These are phyloP conservation scores for Collariella sp. DNA, from an alignment of 495 filamentous ascomycete genomes.

Conservation along the genomic window DNA sequence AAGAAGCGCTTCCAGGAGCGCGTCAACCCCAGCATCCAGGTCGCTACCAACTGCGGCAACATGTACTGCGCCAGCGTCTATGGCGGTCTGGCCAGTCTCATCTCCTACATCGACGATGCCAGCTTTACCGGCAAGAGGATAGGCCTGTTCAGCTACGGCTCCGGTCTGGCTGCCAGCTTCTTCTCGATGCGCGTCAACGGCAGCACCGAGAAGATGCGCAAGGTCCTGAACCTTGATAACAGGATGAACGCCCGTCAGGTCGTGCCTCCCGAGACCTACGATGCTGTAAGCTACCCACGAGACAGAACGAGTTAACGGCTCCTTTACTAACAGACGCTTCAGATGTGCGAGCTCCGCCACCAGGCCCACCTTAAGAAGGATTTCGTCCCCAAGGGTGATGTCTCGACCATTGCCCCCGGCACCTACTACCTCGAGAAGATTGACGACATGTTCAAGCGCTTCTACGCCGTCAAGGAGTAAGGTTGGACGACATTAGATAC, in stretches of 20 bases:
- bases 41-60: conserved; percentile 93
- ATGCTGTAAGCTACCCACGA: conserved; percentile 51
- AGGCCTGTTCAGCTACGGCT: conserved; percentile 91
- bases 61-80: conserved; percentile 98
- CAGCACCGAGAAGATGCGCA: conserved; percentile 62
- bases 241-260: conserved; percentile 61
- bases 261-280: conserved; percentile 77
- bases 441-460: conserved; percentile 92
- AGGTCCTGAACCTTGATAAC: conserved; percentile 72
- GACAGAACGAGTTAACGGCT: neutral
- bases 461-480: conserved; percentile 82
- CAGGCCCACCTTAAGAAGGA: conserved; percentile 89
- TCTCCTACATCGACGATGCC: conserved; percentile 61
- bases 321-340: conserved; percentile 14
- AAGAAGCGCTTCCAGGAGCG: conserved; percentile 94
- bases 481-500: neutral
- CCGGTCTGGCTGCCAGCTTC: conserved; percentile 80
- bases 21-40: conserved; percentile 74
- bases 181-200: conserved; percentile 81
- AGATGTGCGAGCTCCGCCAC: conserved; percentile 93
- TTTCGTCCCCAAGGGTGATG: conserved; percentile 68
- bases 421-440: conserved; percentile 86
- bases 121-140: conserved; percentile 75
- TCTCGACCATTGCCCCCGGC: conserved; percentile 66
- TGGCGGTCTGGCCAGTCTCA: conserved; percentile 67